phyloP scores from a whole-genome alignment of 2,329 filamentous ascomycete genomes.

The Cladosporium sp. region DNA sequence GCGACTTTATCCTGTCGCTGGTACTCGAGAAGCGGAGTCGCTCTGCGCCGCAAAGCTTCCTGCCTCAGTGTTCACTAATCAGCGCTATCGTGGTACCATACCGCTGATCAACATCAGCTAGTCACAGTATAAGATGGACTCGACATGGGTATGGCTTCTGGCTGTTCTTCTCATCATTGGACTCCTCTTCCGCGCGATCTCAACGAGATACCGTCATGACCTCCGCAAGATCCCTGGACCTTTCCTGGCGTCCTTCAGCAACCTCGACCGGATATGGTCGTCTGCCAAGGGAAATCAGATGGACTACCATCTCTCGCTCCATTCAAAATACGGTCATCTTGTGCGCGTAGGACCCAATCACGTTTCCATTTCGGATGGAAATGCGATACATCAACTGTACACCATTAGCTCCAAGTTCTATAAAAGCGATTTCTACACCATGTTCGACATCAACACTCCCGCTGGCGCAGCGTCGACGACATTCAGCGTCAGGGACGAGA shows the following conservation, averaged over 20 bases:
- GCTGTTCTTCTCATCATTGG: background rate
- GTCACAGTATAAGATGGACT: background rate
- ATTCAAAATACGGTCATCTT: conserved; percentile 67
- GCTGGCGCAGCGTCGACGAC: conserved; percentile 28
- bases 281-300: conserved; percentile 69
- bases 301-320: conserved; percentile 56
- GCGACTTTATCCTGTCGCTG: background rate
- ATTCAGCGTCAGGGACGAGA: conserved; percentile 44
- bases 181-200: background rate
- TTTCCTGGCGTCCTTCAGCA: conserved; percentile 56
- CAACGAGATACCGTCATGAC: conserved; percentile 24
- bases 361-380: conserved; percentile 69
- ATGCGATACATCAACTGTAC: conserved; percentile 59
- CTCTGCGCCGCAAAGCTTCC: background rate
- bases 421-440: conserved; percentile 25
- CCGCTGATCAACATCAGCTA: background rate
- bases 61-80: conserved; percentile 2
- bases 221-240: conserved; percentile 51
- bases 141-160: background rate
- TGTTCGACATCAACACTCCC: conserved; percentile 28
- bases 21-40: background rate
- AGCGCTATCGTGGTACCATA: background rate
- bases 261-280: conserved; percentile 42
- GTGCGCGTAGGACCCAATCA: conserved; percentile 76
- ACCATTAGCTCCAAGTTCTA: conserved; percentile 43